Base-by-base conservation (phyloP, 2,329 filamentous ascomycete genomes). In the Colletotrichum tropicale region DNA sequence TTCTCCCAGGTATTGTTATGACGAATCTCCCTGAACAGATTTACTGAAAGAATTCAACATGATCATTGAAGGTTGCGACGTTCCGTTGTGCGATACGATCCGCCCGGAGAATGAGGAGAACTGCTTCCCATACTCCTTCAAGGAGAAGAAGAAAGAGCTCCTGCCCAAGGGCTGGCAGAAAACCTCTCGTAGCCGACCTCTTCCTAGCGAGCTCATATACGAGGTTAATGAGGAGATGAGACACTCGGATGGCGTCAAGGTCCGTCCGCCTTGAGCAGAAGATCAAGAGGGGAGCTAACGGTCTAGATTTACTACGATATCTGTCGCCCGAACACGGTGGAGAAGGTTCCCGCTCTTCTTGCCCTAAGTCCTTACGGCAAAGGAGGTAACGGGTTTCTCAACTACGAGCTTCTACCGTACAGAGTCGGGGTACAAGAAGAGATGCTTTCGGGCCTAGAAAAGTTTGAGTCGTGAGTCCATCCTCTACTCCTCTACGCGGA, bases 311-410 rank as follows among this genome's bases (percentile, higher is more conserved):
- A 87, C 76, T 81, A 81, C 7, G 87, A 88, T 60, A 82, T 88
- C 43, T 89, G 87, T 78, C 81, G 87, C 15, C 86, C 86, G 1
- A 79, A 83, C 2, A 79, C 81, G 30, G 74, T 76, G 12, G 71
- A 77, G 18, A 79, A 80, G 71, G 2, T 80, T 88, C 36, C 77
- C 89, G 55, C 24, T 26, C 26, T 58, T 8, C 55, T 58, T 1
- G 81, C 81, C 56, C 88, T 86, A 85, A 83, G 82, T 10, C 84
- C 82, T 9, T 88, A 86, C 73, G 87, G 87, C n/a, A 88, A 89
- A 78, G 84, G 86, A 74, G 86, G 84, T 69, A 83, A 81, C 12
- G 83, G 82, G 3, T 76, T 86, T 10, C 79, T 82, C 30, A 85
- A 85, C 81, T 79, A 85, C 4, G 81, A 75, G 21, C 64, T 82